A percentile compares a stretch with the other conserved stretches of the same genome.
These are phyloP conservation scores for Pascua guehoae DNA, from an alignment of 1,284 basidiomycete genomes.

Conservation along the genomic window DNA sequence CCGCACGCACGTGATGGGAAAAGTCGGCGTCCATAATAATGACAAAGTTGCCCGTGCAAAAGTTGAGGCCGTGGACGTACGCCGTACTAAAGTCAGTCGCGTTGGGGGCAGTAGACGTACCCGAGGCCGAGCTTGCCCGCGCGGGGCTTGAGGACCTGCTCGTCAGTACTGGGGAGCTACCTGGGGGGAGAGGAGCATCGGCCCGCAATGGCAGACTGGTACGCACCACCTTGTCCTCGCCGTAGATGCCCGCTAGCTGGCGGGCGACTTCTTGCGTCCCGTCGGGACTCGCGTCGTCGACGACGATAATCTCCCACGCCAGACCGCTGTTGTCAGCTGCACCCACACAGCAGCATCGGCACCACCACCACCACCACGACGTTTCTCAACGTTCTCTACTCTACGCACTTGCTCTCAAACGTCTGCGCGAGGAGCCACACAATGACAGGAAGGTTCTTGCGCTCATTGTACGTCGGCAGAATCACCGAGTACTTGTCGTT, in stretches of 20 bases:
- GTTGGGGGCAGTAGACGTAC: conserved; percentile 54
- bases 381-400: background rate
- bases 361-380: background rate
- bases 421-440: conserved; percentile 73
- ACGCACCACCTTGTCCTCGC: conserved; percentile 74
- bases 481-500: conserved; percentile 75
- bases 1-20: conserved; percentile 74
- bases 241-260: conserved; percentile 72
- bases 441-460: conserved; percentile 84
- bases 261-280: conserved; percentile 82
- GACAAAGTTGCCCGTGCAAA: conserved; percentile 85
- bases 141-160: conserved; percentile 72
- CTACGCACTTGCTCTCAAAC: conserved; percentile 66
- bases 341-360: background rate
- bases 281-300: conserved; percentile 87
- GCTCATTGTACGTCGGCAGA: conserved; percentile 87
- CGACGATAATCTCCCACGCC: conserved; percentile 80
- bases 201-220: background rate
- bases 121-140: conserved; percentile 85
- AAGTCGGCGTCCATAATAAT: conserved; percentile 97
- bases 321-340: conserved; percentile 50
- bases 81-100: conserved; percentile 56
- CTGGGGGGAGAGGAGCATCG: background rate
- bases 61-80: conserved; percentile 85
- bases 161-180: background rate